A percentile compares a stretch with the other conserved stretches of the same genome.
Evolutionary conservation across 495 filamentous ascomycete genomes (phyloP).

Genomic region (Wilcoxina mikolae): DNA sequence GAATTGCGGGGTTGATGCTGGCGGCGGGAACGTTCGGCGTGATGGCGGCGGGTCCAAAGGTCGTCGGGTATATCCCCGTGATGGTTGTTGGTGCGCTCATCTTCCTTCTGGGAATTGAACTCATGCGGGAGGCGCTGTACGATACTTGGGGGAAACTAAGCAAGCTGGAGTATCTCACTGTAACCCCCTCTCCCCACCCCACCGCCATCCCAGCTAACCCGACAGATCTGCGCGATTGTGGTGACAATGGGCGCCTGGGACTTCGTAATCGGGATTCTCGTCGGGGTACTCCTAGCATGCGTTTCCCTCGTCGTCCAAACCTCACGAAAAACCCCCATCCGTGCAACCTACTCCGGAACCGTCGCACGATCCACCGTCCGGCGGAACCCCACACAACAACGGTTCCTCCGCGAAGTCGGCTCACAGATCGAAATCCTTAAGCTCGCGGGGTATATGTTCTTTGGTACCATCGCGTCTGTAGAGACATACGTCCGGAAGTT

Average conservation of each 20-base stretch:
- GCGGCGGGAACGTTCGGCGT: constrained; percentile 65
- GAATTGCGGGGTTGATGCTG: constrained; percentile 73
- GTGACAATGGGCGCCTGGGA: constrained; percentile 92
- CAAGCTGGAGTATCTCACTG: constrained; percentile 74
- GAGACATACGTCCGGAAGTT: constrained; percentile 71
- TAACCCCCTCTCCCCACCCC: constrained; percentile 28
- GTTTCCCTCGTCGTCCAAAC: constrained; percentile 81
- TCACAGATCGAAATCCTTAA: constrained; percentile 80
- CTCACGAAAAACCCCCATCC: constrained; percentile 70
- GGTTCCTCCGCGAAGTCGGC: constrained; percentile 71
- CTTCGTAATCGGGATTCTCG: constrained; percentile 83
- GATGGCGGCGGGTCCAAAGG: constrained; percentile 65
- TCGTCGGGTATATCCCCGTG: constrained; percentile 87
- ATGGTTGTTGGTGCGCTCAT: constrained; percentile 94
- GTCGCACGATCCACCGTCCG: constrained; percentile 83
- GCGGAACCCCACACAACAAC: constrained; percentile 73
- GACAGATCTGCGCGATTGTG: constrained; percentile 72
- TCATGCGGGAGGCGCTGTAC: constrained; percentile 73
- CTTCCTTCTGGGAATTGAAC: constrained; percentile 81
- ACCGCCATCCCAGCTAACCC: constrained; percentile 16
- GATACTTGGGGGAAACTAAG: constrained; percentile 78
- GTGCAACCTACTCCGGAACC: constrained; percentile 71
- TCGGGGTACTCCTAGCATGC: constrained; percentile 84
- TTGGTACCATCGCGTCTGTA: constrained; percentile 88
- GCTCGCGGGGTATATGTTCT: constrained; percentile 83